These are phyloP conservation scores for Eremomyces bilateralis DNA, from an alignment of 495 filamentous ascomycete species.

Conservation along the genomic window DNA sequence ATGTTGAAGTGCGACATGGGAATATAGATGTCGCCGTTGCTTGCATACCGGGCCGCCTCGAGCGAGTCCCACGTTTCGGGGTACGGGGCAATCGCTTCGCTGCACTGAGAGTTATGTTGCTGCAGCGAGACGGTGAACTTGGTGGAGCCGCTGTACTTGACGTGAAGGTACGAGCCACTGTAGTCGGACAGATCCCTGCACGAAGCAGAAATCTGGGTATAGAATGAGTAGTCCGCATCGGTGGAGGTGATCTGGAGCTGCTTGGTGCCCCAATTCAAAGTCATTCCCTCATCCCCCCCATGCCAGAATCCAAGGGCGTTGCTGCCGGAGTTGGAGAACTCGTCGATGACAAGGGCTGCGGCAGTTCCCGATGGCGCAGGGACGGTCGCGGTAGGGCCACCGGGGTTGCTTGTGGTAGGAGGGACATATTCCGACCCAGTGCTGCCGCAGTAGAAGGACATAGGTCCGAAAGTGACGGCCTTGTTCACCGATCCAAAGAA, in stretches of 20 bases:
- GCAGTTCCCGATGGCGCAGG: conserved; percentile 27
- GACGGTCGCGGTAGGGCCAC: conserved; percentile 24
- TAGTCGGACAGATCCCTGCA: conserved; percentile 41
- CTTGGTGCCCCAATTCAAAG: conserved; percentile 26
- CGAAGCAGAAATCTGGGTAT: conserved; percentile 36
- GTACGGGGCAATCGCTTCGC: conserved; percentile 35
- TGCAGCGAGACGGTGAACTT: conserved; percentile 49
- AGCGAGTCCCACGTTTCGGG: conserved; percentile 56
- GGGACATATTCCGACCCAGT: conserved; percentile 28
- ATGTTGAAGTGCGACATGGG: conserved; percentile 55
- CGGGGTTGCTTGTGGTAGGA: conserved; percentile 18
- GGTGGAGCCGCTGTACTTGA: conserved; percentile 43
- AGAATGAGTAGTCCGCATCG: conserved; percentile 47
- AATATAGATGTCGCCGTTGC: conserved; percentile 41
- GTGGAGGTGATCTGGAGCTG: conserved; percentile 36
- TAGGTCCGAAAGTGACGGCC: conserved; percentile 30
- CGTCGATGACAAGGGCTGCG: conserved; percentile 40
- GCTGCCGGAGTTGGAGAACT: conserved; percentile 29
- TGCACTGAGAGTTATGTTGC: conserved; percentile 46
- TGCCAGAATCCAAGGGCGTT: conserved; percentile 56
- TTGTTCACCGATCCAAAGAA: conserved; percentile 26
- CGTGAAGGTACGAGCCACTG: conserved; percentile 41
- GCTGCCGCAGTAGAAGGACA: conserved; percentile 37
- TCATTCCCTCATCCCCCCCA: conserved; percentile 39
- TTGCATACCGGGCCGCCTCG: conserved; percentile 44